A percentile compares a stretch with the other conserved stretches of the same genome.
Evolutionary conservation across 1,284 basidiomycete genomes (phyloP).

Genomic region (Cryptococcus maquisensis): DNA sequence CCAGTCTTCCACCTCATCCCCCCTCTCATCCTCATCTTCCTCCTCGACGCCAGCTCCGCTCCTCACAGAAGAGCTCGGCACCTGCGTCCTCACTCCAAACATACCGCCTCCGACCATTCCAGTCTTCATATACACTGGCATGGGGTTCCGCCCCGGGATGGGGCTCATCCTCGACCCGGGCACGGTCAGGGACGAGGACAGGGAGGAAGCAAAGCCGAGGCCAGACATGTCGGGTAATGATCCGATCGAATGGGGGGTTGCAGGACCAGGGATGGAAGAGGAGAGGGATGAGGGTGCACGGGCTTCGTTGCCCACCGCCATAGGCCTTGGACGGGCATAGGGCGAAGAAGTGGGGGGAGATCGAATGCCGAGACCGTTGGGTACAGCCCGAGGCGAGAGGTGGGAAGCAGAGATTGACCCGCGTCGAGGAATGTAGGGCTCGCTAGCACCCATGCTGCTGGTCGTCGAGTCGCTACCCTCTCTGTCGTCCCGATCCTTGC

Average conservation of each 20-base stretch:
- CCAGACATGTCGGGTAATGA: conserved; percentile 40
- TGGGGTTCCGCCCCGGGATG: conserved; percentile 23
- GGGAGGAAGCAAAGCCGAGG: conserved; percentile 27
- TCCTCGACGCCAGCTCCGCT: conserved; percentile 28
- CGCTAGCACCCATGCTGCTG: conserved; percentile 37
- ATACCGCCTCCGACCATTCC: conserved; percentile 43
- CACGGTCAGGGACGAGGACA: not conserved
- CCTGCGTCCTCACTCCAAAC: conserved; percentile 29
- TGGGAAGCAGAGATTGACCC: not conserved
- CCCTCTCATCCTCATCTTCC: conserved; percentile 37
- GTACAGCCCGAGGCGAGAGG: conserved; percentile 3
- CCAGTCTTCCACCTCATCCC: conserved; percentile 1
- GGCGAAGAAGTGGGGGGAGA: conserved; percentile 3
- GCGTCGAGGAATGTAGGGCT: conserved; percentile 16
- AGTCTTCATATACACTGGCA: conserved; percentile 17
- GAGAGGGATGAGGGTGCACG: conserved; percentile 14
- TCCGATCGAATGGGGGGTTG: conserved; percentile 30
- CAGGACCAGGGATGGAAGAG: conserved; percentile 21
- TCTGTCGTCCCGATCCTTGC: conserved; percentile 33
- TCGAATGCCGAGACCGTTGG: not conserved
- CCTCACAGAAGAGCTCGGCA: conserved; percentile 31
- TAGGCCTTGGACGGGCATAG: conserved; percentile 14
- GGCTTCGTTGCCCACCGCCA: conserved; percentile 2
- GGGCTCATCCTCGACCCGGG: conserved; percentile 6
- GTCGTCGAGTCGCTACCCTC: conserved; percentile 43